Base-by-base conservation (phyloP, 306 rosid species). In the Comarum palustre region DNA sequence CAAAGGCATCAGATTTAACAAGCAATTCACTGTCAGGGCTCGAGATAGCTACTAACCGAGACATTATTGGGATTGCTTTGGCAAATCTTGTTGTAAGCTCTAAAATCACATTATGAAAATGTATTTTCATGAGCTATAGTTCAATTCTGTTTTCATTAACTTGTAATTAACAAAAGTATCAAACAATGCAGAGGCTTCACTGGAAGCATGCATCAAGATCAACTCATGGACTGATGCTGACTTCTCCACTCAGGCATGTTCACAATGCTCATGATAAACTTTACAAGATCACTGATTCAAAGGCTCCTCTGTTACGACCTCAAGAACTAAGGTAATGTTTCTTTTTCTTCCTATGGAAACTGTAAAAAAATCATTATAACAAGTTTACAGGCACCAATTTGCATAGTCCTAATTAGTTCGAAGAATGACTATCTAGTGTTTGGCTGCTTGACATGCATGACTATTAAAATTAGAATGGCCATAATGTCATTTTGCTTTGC, bases 121-220 rank as follows among this genome's bases (percentile, higher is more conserved):
- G 8, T 7, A 15, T 15, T 29, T 31, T 6, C 2, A 66, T 12
- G 32, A 39, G n/a, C 31, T 45, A 3, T 25, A 19, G 2, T 5
- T 8, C 13, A 4, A 15, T 15, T 29, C 14, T 7, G 7, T 27
- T 46, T n/a, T 25, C 14, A 24, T 14, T 22, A 16, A 12, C 2
- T 19, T 39, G 1, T 9, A 36, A 38, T 65, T n/a, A n/a, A 38
- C 68, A 64, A 20, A 41, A 66, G 1, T 8, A 61, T n/a, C 22
- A 29, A 27, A 29, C 3, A 41, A 2, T 27, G 25, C 72, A 68
- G 72, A 68, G 72, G 72, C 72, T 68, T 68, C 72, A 68, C 13
- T 68, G 72, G 72, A 68, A 68, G 27, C 72, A 48, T 43, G 72
- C 72, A 46, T 68, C 72, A 15, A 68, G 55, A 68, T 68, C 57